These are phyloP conservation scores for Luvunga scandens DNA, from an alignment of 345 rosid species.

Conservation along the genomic window DNA sequence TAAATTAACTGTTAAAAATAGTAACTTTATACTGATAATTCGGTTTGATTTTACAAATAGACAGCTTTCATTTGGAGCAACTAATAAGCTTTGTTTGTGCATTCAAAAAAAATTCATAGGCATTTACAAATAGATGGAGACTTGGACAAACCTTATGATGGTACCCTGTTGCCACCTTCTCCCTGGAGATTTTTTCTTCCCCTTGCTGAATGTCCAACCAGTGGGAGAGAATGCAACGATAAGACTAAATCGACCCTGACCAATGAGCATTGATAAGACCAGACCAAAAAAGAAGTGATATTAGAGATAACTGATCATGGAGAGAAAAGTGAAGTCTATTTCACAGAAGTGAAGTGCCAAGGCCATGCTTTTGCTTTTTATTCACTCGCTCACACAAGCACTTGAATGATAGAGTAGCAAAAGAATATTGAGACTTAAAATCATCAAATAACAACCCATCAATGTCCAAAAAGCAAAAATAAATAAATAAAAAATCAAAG, in stretches of 20 bases:
- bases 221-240: conserved; percentile 93
- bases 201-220: conserved; percentile 90
- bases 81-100: neutral
- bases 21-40: too few relatives aligned
- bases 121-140: neutral
- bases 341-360: neutral
- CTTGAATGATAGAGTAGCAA: neutral
- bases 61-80: neutral
- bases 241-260: conserved; percentile 72
- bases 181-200: conserved; percentile 81
- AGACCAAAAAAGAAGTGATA: neutral
- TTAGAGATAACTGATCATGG: neutral
- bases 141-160: conserved; percentile 60
- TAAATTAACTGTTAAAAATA: too few relatives aligned
- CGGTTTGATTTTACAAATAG: neutral
- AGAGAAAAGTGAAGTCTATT: neutral
- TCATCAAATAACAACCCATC: neutral
- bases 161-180: conserved; percentile 96
- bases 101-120: neutral
- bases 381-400: neutral
- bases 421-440: neutral
- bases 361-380: neutral
- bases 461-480: neutral
- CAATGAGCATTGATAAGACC: conserved; percentile 1
- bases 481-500: neutral